Conservation (phyloP, 179 eudicot species). For the Beta lomatogona region DNA sequence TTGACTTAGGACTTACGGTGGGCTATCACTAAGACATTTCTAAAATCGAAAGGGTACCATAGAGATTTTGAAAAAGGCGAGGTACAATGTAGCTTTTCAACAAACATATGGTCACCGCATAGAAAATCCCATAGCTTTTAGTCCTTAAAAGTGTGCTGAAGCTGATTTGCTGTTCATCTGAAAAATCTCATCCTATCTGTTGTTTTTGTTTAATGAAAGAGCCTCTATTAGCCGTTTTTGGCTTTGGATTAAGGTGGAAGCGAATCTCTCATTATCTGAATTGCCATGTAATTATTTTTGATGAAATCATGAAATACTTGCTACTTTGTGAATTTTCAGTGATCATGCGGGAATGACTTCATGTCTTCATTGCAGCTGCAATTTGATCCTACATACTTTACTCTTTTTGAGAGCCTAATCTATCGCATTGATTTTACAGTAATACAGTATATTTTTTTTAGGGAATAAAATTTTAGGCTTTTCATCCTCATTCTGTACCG, state of each 20-base stretch:
- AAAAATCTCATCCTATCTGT: background rate
- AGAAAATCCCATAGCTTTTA: background rate
- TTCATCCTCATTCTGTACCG: background rate
- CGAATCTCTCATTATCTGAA: background rate
- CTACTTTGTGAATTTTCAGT: background rate
- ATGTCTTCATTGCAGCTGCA: background rate
- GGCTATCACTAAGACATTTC: too few species aligned
- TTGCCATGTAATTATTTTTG: background rate
- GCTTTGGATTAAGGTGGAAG: background rate
- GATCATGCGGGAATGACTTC: background rate
- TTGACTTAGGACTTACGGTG: too few species aligned
- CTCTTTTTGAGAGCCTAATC: background rate
- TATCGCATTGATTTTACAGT: background rate
- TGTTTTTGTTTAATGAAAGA: background rate
- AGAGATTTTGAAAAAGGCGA: too few species aligned
- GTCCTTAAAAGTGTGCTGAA: background rate
- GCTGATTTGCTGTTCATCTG: background rate
- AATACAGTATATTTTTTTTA: too few species aligned
- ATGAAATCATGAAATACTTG: background rate
- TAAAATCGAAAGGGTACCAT: too few species aligned
- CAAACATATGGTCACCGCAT: too few species aligned
- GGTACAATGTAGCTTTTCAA: too few species aligned
- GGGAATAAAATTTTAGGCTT: background rate
- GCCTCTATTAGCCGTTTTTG: background rate
- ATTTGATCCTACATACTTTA: background rate